phyloP scores from a whole-genome alignment of 1,284 basidiomycete genomes.

The Naganishia cerealis region DNA sequence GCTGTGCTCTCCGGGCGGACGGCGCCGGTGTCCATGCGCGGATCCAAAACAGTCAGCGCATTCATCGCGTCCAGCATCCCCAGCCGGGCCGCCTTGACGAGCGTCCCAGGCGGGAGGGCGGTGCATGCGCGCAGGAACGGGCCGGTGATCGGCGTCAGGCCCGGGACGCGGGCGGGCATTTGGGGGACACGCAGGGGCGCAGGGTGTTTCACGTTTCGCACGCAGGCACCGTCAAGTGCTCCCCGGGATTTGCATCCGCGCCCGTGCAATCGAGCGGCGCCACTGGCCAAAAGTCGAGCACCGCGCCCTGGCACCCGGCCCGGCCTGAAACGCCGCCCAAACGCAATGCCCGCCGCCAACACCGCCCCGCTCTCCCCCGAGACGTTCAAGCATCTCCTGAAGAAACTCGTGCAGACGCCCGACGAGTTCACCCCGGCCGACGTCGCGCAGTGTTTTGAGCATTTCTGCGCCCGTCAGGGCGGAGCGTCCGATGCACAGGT shows the following conservation, averaged over 20 bases:
- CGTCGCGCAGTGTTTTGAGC: constrained; percentile 68
- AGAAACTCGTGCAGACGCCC: constrained; percentile 73
- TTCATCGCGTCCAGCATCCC: constrained; percentile 36
- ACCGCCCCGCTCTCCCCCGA: constrained; percentile 52
- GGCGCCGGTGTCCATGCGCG: constrained; percentile 31
- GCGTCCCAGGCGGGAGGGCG: constrained; percentile 5
- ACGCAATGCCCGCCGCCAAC: too few relatives aligned
- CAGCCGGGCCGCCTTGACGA: constrained; percentile 18
- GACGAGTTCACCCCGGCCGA: constrained; percentile 71
- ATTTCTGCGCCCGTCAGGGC: constrained; percentile 64
- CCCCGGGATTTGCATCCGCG: neutral
- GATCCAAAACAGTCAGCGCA: constrained; percentile 29
- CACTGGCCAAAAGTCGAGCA: neutral
- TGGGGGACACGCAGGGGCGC: neutral
- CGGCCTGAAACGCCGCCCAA: too few relatives aligned
- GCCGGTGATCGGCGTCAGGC: neutral
- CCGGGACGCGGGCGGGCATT: neutral
- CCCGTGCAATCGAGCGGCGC: neutral
- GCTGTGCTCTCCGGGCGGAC: neutral
- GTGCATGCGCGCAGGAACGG: neutral
- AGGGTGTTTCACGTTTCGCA: neutral
- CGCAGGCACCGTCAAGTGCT: neutral
- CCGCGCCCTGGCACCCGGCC: too few relatives aligned
- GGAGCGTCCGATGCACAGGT: constrained; percentile 65
- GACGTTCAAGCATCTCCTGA: constrained; percentile 72